Evolutionary conservation across 2,329 filamentous ascomycete species (phyloP), one percentile per base, ranked within the genome.

Genomic region (Bertia moriformis): DNA sequence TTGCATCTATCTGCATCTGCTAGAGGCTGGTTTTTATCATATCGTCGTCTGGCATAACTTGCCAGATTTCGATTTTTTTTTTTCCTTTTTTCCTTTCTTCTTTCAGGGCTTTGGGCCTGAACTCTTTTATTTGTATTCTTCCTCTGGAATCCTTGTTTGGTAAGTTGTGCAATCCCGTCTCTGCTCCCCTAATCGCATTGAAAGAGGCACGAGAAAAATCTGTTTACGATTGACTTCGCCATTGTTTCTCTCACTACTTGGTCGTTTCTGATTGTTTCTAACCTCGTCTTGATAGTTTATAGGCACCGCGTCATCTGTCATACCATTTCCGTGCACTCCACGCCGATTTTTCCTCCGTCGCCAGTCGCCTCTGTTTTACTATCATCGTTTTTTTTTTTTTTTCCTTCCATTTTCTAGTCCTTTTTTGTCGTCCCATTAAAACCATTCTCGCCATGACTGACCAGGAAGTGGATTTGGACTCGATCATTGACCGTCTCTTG

Each of bases 401-500:
- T 18, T 18, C 15, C 17, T 35, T 35, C 15, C 7, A 10, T 17
- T 13, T 35, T 35, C 15, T 14, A 35, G 10, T 7, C 32, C 32
- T 35, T 10, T 35, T 13, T 17, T n/a, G n/a, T n/a, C n/a, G n/a
- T n/a, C n/a, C n/a, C n/a, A 35, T 12, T 35, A 35, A 35, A 14
- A 14, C 10, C 24, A n/a, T 29, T 29, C n/a, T 29, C 24, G 32
- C 17, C 15, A 35, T 35, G 32, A 15, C 32, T 35, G 32, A 35
- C 7, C 32, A 72, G 58, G 79, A 84, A 59, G 76, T 83, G 59
- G 79, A 84, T 62, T 63, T 85, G 60, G 79, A 85, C 58, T 83
- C 78, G 56, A 83, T 84, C 67, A 84, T 85, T 63, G 79, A 84
- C 58, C 71, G 79, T 59, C 66, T 85, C 52, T 65, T 84, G 57